Conservation (phyloP, 495 filamentous ascomycete genomes). For the Hyaloscypha variabilis region DNA sequence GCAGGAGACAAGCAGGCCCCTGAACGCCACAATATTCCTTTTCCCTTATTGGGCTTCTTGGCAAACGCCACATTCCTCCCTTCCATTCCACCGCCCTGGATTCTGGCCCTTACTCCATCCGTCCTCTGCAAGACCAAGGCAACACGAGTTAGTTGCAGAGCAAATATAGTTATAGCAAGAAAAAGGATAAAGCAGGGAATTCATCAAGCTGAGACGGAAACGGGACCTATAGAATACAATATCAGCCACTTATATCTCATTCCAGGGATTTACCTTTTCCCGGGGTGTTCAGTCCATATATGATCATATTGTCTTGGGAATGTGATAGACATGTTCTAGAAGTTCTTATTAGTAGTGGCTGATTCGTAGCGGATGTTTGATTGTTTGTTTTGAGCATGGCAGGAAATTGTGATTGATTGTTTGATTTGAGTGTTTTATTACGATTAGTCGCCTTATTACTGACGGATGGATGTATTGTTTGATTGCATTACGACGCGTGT, state of each 20-base stretch:
- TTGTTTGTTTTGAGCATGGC: background rate
- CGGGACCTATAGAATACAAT: background rate
- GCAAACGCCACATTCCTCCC: constrained; percentile 5
- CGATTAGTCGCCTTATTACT: constrained; percentile 23
- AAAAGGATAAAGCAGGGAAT: no score
- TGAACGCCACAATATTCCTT: constrained; percentile 5
- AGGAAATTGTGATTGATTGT: background rate
- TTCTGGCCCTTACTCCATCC: background rate
- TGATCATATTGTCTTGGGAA: background rate
- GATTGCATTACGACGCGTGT: constrained; percentile 13
- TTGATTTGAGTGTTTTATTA: constrained; percentile 13
- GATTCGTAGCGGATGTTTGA: background rate
- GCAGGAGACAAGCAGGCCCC: background rate
- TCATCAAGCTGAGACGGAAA: background rate
- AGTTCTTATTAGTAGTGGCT: background rate
- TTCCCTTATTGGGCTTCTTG: background rate
- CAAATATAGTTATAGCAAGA: background rate
- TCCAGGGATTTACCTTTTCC: background rate
- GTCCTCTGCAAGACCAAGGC: background rate
- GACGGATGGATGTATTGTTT: background rate
- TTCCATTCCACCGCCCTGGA: background rate
- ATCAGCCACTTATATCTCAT: background rate
- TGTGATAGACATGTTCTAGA: background rate
- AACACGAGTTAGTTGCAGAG: background rate
- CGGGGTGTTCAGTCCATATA: background rate